Percentiles rank a stretch among this genome's conserved stretches.
Evolutionary conservation across 164 flowering plant genomes (phyloP).

Genomic region (Pachysandra terminalis): DNA sequence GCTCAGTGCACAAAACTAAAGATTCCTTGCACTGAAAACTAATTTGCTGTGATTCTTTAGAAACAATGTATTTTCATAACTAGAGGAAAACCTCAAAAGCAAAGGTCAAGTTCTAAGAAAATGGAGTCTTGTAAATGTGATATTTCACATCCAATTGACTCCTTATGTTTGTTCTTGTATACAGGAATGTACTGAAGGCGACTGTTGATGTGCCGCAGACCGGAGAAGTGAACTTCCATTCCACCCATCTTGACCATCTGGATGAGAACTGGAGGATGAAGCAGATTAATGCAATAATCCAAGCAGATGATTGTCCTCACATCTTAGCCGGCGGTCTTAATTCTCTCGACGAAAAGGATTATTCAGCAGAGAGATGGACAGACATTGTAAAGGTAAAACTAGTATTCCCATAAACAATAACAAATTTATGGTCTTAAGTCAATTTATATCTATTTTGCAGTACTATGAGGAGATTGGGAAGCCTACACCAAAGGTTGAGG

Average conservation of each 20-base stretch:
- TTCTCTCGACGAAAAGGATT: constrained; percentile 84
- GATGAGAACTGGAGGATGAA: constrained; percentile 98
- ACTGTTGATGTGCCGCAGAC: constrained; percentile 72
- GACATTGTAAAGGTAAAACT: constrained; percentile 75
- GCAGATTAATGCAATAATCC: constrained; percentile 76
- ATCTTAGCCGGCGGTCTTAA: constrained; percentile 90
- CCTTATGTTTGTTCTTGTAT: not conserved
- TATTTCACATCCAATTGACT: not conserved
- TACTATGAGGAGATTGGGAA: constrained; percentile 95
- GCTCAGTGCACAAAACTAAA: no score
- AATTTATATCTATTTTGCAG: constrained; percentile 31
- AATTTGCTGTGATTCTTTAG: no score
- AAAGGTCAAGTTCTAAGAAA: not conserved
- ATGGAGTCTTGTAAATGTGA: not conserved
- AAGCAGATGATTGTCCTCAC: constrained; percentile 59
- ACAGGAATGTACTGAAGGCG: constrained; percentile 85
- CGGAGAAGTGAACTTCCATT: constrained; percentile 79
- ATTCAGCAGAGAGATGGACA: constrained; percentile 82
- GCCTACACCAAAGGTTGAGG: constrained; percentile 83
- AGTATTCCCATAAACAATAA: not conserved
- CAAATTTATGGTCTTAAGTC: not conserved
- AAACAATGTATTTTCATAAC: not conserved
- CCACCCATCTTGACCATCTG: constrained; percentile 90
- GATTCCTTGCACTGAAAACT: no score
- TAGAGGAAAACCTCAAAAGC: not conserved